Conservation (phyloP, 139 green algal genomes). For the Helicosporidium sp. region DNA sequence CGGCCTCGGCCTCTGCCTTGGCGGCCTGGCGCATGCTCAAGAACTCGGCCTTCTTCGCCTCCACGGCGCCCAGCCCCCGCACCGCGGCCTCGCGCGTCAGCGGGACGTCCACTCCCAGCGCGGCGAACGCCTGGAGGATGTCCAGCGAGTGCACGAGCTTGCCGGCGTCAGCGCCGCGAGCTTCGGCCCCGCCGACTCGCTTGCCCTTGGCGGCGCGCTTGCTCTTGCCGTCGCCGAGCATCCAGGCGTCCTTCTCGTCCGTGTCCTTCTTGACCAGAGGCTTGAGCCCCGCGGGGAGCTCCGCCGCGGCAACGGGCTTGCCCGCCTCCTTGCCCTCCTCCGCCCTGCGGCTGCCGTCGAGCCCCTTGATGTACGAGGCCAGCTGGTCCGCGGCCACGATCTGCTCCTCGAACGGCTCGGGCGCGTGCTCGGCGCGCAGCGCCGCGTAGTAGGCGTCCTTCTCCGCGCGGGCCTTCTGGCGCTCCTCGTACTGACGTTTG, state of each 20-base stretch:
- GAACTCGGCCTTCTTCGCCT: constrained; percentile 13
- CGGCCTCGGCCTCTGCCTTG: constrained; percentile 4
- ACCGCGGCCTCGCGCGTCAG: constrained; percentile 1
- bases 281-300: neutral
- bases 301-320: neutral
- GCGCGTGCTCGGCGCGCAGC: constrained; percentile 6
- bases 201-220: constrained; percentile 15
- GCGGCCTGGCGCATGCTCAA: constrained; percentile 7
- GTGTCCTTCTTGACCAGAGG: constrained; percentile 1
- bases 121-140: constrained; percentile 19
- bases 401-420: constrained; percentile 19
- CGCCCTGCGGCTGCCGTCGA: no score
- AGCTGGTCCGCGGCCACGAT: constrained; percentile 19
- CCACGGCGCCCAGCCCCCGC: constrained; percentile 3
- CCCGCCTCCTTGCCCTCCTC: constrained; percentile 11
- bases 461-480: constrained; percentile 7
- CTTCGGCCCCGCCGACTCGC: no score
- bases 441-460: constrained; percentile 14
- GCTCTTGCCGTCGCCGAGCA: constrained; percentile 10
- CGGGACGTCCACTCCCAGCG: constrained; percentile 10
- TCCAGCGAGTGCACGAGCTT: constrained; percentile 18
- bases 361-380: constrained; percentile 13
- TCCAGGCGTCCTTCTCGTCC: constrained; percentile 15
- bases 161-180: neutral
- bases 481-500: constrained; percentile 10